These are phyloP conservation scores for Hsuehochloa calcarea DNA, from an alignment of 176 grass and related monocot genomes.

Conservation along the genomic window DNA sequence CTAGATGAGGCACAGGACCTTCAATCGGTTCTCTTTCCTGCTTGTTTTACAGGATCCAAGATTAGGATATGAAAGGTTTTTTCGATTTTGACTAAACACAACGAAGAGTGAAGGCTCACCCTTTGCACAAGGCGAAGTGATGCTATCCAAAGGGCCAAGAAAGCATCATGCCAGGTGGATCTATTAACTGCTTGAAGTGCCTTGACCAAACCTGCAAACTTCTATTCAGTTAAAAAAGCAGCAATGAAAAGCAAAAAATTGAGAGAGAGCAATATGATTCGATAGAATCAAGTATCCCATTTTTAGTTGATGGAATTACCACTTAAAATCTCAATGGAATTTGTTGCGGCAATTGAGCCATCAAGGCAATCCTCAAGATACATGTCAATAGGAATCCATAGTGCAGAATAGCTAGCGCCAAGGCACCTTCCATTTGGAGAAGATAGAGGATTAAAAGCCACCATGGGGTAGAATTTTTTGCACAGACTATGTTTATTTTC, in stretches of 20 bases:
- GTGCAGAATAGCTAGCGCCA: conserved; percentile 63
- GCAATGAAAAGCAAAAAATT: background rate
- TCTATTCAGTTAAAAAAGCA: conserved; percentile 16
- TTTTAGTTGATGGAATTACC: conserved; percentile 53
- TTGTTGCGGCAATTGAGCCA: conserved; percentile 76
- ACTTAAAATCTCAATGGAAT: conserved; percentile 92
- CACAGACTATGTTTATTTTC: conserved; percentile 48
- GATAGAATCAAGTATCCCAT: background rate
- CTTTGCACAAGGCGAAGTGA: conserved; percentile 93
- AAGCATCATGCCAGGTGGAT: conserved; percentile 89
- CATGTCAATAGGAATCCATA: conserved; percentile 91
- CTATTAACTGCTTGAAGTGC: conserved; percentile 83
- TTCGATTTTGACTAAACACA: background rate
- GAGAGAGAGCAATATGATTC: background rate
- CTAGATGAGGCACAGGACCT: conserved; percentile 90
- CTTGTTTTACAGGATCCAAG: conserved; percentile 30
- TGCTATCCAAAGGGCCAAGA: conserved; percentile 91
- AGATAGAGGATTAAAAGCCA: conserved; percentile 47
- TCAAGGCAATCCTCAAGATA: conserved; percentile 97
- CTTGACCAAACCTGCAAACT: conserved; percentile 83
- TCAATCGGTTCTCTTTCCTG: conserved; percentile 95
- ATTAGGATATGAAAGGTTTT: conserved; percentile 38
- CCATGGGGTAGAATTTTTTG: conserved; percentile 42
- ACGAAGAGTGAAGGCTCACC: conserved; percentile 47
- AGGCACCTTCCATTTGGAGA: conserved; percentile 52